phyloP scores from a whole-genome alignment of 164 flowering plant genomes.

The Sextonia rubra region DNA sequence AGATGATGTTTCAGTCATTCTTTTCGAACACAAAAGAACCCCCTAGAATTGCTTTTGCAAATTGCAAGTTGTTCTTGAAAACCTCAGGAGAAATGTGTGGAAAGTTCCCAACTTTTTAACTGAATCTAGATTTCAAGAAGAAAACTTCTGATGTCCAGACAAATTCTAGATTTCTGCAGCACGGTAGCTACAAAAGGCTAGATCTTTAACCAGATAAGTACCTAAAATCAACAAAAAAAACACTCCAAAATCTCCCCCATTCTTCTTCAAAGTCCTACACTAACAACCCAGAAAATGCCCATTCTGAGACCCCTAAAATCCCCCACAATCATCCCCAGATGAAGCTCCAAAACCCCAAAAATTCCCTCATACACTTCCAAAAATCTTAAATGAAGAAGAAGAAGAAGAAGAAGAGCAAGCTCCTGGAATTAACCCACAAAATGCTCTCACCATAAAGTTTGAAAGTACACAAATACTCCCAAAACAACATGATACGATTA shows the following conservation, averaged over 20 bases:
- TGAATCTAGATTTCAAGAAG: neutral
- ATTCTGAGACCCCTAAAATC: no score
- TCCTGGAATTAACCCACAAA: neutral
- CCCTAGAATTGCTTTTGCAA: neutral
- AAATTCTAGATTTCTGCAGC: neutral
- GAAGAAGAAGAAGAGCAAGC: neutral
- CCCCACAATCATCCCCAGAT: neutral
- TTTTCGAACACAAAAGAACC: neutral
- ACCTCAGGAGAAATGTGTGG: no score
- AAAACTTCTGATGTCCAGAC: neutral
- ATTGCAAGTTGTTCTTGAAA: neutral
- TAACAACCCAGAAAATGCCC: neutral
- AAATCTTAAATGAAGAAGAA: neutral
- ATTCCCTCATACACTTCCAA: neutral
- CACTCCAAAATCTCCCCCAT: neutral
- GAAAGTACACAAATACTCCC: neutral
- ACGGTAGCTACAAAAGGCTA: neutral
- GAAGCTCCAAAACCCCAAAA: neutral
- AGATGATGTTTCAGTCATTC: conserved; percentile 35
- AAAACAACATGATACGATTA: neutral
- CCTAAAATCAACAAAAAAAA: neutral
- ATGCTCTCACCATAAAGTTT: neutral
- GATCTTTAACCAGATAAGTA: neutral
- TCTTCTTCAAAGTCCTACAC: neutral
- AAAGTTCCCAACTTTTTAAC: neutral